A percentile compares a stretch with the other conserved stretches of the same genome.
phyloP scores from a whole-genome alignment of 2,329 filamentous ascomycete genomes.

The Aspergillus hiratsukae region DNA sequence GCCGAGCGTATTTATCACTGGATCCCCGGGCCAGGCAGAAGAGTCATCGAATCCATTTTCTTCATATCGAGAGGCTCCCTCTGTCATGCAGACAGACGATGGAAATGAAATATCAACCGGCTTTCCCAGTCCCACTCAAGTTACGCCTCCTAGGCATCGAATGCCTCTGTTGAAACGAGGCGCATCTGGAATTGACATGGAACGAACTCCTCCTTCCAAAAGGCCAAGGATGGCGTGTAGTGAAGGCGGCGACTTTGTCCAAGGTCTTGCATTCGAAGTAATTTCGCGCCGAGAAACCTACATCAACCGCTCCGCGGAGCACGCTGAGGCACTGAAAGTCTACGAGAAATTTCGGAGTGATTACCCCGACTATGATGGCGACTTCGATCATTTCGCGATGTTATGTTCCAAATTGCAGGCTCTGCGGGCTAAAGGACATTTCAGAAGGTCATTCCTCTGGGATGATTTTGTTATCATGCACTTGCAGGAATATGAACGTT shows the following conservation, averaged over 20 bases:
- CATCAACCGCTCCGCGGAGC: conserved; percentile 14
- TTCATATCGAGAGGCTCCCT: conserved; percentile 15
- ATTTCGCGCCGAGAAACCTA: conserved; percentile 20
- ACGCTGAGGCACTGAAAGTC: conserved; percentile 22
- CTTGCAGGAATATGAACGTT: conserved; percentile 32
- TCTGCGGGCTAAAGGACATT: conserved; percentile 24
- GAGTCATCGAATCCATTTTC: conserved; percentile 15
- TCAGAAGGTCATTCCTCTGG: conserved; percentile 38
- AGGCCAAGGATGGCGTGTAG: neutral
- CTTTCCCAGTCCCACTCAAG: conserved; percentile 1
- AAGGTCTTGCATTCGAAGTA: conserved; percentile 10
- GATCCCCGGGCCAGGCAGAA: conserved; percentile 9
- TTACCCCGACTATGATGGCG: conserved; percentile 38
- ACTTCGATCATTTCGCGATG: conserved; percentile 35
- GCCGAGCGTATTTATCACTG: conserved; percentile 5
- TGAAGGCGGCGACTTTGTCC: neutral
- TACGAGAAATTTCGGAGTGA: conserved; percentile 36
- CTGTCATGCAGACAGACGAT: conserved; percentile 9
- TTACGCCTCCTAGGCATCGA: conserved; percentile 3
- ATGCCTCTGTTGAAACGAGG: conserved; percentile 11
- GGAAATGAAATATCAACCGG: neutral
- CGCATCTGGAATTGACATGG: conserved; percentile 7
- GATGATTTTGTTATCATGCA: conserved; percentile 45
- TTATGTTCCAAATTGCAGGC: conserved; percentile 34
- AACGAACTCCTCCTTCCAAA: conserved; percentile 14